Base-by-base conservation (phyloP, 2,329 filamentous ascomycete genomes). In the Penicillium sp. region DNA sequence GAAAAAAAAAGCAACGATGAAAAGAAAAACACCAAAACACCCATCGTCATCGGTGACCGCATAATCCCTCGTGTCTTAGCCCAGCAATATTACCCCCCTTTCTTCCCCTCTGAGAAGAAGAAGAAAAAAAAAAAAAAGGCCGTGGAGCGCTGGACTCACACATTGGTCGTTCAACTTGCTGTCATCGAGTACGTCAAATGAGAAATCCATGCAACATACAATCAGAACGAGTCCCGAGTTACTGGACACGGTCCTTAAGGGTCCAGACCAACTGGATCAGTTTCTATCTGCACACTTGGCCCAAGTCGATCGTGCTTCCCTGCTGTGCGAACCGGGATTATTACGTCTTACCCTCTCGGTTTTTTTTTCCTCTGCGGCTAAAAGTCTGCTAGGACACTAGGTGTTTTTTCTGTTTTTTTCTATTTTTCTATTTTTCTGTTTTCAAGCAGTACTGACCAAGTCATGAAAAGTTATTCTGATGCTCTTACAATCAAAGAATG, bases 31-130 rank as follows among this genome's bases (percentile, higher is more conserved):
- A 50, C 35, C 41, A 43, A 51, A 53, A 35, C 53, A 59, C n/a
- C n/a, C 38, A 50, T 61, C 64, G 64, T 66, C 63, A 66, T 63
- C 61, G 61, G 63, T 66, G 61, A 66, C 60, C 61, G 61, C 61
- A 66, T 66, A 53, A 48, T 54, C 35, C 31, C 41, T 55, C 49
- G 57, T 60, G 60, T 62, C 53, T 59, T 55, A 49, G 49, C 42
- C 21, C 41, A 51, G 10, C 53, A 44, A 51, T 44, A 52, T 25
- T 36, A 47, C 42, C 44, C 42, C 44, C 41, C 19, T 35, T 15
- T 25, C 42, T 29, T 29, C 43, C 47, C 27, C 49, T 43, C 43
- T 25, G 12, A 38, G 9, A 33, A 15, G 17, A 29, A 19, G 13
- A 29, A 51, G 31, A 36, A 41, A 15, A 27, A 38, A n/a, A 21